These are phyloP conservation scores for Rhizoctonia solani DNA, from an alignment of 1,284 basidiomycete species.

Conservation along the genomic window DNA sequence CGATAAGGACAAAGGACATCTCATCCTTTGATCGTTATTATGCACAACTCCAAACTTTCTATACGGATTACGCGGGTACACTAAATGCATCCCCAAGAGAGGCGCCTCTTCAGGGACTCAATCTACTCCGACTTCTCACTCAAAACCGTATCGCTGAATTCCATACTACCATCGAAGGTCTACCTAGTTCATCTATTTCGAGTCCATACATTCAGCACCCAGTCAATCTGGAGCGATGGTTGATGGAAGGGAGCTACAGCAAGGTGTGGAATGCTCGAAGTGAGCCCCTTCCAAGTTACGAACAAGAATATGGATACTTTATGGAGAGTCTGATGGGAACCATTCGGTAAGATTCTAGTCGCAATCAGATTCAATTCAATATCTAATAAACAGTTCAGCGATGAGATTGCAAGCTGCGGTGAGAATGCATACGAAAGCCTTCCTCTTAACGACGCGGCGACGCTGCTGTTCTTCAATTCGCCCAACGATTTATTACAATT, in stretches of 20 bases:
- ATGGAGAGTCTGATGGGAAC: conserved; percentile 92
- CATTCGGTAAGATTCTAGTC: conserved; percentile 65
- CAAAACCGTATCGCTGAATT: conserved; percentile 98
- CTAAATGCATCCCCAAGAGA: conserved; percentile 85
- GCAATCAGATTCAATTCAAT: background rate
- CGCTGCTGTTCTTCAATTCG: conserved; percentile 83
- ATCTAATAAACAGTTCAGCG: conserved; percentile 53
- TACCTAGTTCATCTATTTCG: conserved; percentile 72
- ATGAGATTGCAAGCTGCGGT: conserved; percentile 92
- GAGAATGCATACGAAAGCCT: conserved; percentile 87
- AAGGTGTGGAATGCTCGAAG: conserved; percentile 96
- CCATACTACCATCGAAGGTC: conserved; percentile 98
- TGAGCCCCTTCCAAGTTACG: conserved; percentile 62
- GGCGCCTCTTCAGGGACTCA: conserved; percentile 87
- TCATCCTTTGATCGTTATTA: conserved; percentile 95
- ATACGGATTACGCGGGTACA: conserved; percentile 65
- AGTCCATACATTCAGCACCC: conserved; percentile 85
- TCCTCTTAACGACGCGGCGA: conserved; percentile 85
- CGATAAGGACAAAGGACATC: conserved; percentile 85
- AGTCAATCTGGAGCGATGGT: conserved; percentile 91
- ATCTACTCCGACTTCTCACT: conserved; percentile 91
- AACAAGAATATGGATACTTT: conserved; percentile 89
- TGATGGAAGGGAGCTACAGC: conserved; percentile 99
- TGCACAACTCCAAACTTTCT: conserved; percentile 89
- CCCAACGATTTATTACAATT: conserved; percentile 77